Evolutionary conservation across 495 filamentous ascomycete species (phyloP), one percentile per base, ranked within the genome.

Genomic region (Margaritispora aquatica): DNA sequence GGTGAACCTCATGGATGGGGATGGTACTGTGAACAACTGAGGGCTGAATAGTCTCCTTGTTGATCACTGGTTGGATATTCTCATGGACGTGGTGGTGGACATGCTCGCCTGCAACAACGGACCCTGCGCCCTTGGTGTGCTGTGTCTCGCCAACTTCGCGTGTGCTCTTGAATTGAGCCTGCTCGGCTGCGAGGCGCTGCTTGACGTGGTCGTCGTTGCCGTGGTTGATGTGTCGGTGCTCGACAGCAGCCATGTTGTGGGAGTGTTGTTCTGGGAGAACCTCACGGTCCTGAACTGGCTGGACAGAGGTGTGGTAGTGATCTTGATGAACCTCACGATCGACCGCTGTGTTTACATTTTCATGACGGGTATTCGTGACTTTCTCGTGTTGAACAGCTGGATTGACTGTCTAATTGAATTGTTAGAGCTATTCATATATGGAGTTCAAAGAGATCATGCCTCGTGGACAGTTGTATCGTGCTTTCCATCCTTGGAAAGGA

Each of bases 11-110:
- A 58, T 88, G 85, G 60, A 88, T 75, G 0, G 82, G 85, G 7
- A 84, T 74, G n/a, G 83, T 85, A 48, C 81, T 86, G 69, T 88
- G 85, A 24, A 87, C 76, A 20, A 88, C 81, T 5, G 75, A 73
- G 5, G 84, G 84, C 62, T 87, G 82, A 53, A 87, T 77, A 15
- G 78, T 79, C 61, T 87, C 84, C 64, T 86, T 85, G 46, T 87
- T 77, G 23, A 88, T 71, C 0, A 88, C 75, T 0, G 85, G 85
- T 63, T 88, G 85, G 56, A 88, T 79, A 31, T 76, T 81, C 69
- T 88, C 82, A 63, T 82, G 77, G 26, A 84, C 75, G 57, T 84
- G 77, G 60, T 87, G 84, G 60, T 87, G 85, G 17, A 84, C 72
- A 63, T 86, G 82, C 70, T 87, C 84, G 36, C 82, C 84, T 24